phyloP scores from a whole-genome alignment of 805 yeast genomes.

The Wickerhamiella nectarea region DNA sequence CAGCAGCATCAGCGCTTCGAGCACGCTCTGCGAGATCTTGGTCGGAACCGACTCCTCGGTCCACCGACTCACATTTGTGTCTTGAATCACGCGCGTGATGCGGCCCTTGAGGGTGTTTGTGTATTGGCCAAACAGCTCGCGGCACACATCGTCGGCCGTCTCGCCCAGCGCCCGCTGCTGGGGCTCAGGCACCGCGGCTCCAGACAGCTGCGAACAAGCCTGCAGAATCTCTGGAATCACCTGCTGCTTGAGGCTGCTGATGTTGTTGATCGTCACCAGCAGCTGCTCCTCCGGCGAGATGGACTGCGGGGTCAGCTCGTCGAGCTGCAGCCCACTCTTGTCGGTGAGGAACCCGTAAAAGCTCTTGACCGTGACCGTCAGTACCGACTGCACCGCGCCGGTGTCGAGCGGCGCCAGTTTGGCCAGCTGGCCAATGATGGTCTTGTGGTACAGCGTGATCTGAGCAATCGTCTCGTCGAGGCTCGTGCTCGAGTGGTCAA shows the following conservation, averaged over 20 bases:
- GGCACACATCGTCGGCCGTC: slow-evolving; percentile 33
- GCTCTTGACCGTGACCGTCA: slow-evolving; percentile 2
- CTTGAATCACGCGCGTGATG: slow-evolving; percentile 29
- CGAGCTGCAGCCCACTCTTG: slow-evolving; percentile 1
- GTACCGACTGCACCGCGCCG: not conserved
- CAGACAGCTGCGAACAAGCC: slow-evolving; percentile 11
- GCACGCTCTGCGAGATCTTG: slow-evolving; percentile 31
- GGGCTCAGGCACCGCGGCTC: not conserved
- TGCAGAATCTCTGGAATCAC: slow-evolving; percentile 34
- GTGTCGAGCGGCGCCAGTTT: not conserved
- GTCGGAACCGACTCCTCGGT: slow-evolving; percentile 30
- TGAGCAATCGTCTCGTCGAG: slow-evolving; percentile 25
- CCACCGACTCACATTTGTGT: slow-evolving; percentile 16
- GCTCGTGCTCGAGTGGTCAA: slow-evolving; percentile 27
- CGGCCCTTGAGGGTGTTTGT: slow-evolving; percentile 34
- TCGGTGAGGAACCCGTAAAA: not conserved
- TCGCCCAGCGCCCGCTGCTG: not conserved
- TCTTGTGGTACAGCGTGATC: slow-evolving; percentile 28
- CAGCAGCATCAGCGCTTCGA: slow-evolving; percentile 36
- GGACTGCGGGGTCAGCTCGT: slow-evolving; percentile 30
- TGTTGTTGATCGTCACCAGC: slow-evolving; percentile 40
- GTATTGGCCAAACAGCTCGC: slow-evolving; percentile 33
- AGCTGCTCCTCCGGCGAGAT: slow-evolving; percentile 38
- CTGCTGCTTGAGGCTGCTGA: slow-evolving; percentile 33
- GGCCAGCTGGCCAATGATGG: slow-evolving; percentile 13